Percentiles rank a stretch among this genome's conserved stretches.
Evolutionary conservation across 148 eudicot genomes (phyloP).

Genomic region (Persicaria maculosa): DNA sequence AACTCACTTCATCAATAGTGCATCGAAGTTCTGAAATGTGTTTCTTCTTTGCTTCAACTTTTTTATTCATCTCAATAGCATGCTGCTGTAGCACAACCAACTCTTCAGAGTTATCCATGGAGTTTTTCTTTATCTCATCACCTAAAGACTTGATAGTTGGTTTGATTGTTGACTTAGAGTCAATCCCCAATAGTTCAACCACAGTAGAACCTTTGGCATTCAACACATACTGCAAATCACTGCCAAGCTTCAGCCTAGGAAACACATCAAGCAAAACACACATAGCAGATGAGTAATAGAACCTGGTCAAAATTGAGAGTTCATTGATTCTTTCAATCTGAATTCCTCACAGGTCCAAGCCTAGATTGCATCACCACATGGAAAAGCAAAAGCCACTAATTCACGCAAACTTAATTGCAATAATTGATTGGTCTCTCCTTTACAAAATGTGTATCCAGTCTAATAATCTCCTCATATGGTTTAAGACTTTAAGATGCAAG

Average conservation of each 20-base stretch:
- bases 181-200: slow-evolving; percentile 67
- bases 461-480: neutral
- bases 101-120: slow-evolving; percentile 64
- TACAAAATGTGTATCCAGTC: neutral
- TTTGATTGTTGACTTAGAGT: slow-evolving; percentile 65
- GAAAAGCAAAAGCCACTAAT: neutral
- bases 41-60: slow-evolving; percentile 54
- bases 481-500: neutral
- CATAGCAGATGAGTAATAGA: neutral
- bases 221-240: slow-evolving; percentile 54
- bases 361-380: neutral
- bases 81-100: slow-evolving; percentile 65
- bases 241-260: slow-evolving; percentile 71
- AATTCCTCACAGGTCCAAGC: neutral
- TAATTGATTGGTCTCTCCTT: neutral
- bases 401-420: neutral
- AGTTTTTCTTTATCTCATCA: slow-evolving; percentile 59
- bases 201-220: slow-evolving; percentile 62
- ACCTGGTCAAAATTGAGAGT: neutral
- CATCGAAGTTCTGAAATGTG: slow-evolving; percentile 46
- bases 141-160: slow-evolving; percentile 54
- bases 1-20: slow-evolving; percentile 49
- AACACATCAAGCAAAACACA: neutral
- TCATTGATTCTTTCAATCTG: slow-evolving; percentile 1
- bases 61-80: slow-evolving; percentile 45